These are phyloP conservation scores for Ceratobasidium sp. DNA, from an alignment of 1,284 basidiomycete genomes.

Conservation along the genomic window DNA sequence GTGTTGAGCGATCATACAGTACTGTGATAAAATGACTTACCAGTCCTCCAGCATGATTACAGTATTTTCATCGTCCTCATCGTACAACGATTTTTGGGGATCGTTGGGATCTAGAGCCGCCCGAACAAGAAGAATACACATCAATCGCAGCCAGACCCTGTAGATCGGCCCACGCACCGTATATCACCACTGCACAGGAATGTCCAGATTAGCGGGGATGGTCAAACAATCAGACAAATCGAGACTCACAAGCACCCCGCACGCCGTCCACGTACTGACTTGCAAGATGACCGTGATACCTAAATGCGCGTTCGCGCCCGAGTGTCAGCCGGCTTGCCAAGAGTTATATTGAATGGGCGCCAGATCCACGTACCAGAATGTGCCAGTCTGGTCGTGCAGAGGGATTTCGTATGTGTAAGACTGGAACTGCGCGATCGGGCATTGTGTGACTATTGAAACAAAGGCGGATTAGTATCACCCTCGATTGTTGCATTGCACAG, in stretches of 20 bases:
- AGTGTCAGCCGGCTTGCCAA: not conserved
- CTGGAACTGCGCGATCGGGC: constrained; percentile 27
- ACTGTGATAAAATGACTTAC: not conserved
- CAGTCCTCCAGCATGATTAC: constrained; percentile 31
- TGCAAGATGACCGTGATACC: constrained; percentile 36
- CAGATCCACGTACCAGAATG: constrained; percentile 35
- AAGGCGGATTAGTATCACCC: not conserved
- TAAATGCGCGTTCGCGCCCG: not conserved
- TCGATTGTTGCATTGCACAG: not conserved
- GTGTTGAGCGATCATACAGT: not conserved
- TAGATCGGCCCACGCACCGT: constrained; percentile 1
- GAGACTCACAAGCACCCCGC: constrained; percentile 30
- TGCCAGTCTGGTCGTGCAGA: constrained; percentile 35
- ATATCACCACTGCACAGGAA: constrained; percentile 19
- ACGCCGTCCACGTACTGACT: constrained; percentile 41
- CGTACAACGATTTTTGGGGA: constrained; percentile 32
- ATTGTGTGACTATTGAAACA: constrained; percentile 32
- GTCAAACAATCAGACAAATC: constrained; percentile 23
- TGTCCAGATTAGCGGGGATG: constrained; percentile 4
- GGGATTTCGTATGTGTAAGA: constrained; percentile 41
- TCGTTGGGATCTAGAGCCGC: constrained; percentile 27
- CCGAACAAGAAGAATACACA: no score
- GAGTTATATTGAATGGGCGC: not conserved
- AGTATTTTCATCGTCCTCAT: constrained; percentile 34
- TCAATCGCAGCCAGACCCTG: not conserved